These are phyloP conservation scores for Alternaria sp. DNA, from an alignment of 2,329 filamentous ascomycete species.

Conservation along the genomic window DNA sequence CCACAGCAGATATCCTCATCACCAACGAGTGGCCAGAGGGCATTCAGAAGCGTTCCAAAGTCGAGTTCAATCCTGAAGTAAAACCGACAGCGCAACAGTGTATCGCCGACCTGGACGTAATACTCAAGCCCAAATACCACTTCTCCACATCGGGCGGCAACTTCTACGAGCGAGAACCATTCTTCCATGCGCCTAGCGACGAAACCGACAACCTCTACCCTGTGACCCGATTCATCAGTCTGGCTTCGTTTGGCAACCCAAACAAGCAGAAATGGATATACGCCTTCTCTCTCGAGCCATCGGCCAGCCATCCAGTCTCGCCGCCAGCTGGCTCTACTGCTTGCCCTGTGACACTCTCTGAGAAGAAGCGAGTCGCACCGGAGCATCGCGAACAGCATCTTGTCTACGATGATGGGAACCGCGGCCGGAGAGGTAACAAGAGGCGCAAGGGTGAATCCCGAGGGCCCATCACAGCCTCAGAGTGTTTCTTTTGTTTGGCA, in stretches of 20 bases:
- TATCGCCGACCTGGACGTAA: slow-evolving; percentile 77
- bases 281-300: slow-evolving; percentile 69
- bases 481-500: slow-evolving; percentile 95
- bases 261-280: slow-evolving; percentile 82
- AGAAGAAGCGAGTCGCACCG: slow-evolving; percentile 64
- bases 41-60: slow-evolving; percentile 72
- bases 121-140: slow-evolving; percentile 90
- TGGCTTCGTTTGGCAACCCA: slow-evolving; percentile 78
- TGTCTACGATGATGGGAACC: slow-evolving; percentile 44
- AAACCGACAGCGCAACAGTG: slow-evolving; percentile 65
- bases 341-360: slow-evolving; percentile 69
- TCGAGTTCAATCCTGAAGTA: slow-evolving; percentile 62
- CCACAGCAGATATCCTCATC: slow-evolving; percentile 83
- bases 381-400: slow-evolving; percentile 43
- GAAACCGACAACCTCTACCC: slow-evolving; percentile 59
- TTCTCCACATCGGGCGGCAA: slow-evolving; percentile 73
- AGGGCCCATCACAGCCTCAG: slow-evolving; percentile 62
- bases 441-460: slow-evolving; percentile 42
- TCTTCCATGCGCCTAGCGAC: slow-evolving; percentile 69
- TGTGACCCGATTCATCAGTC: slow-evolving; percentile 87
- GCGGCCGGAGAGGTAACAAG: slow-evolving; percentile 49
- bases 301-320: slow-evolving; percentile 63
- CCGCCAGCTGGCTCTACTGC: slow-evolving; percentile 75
- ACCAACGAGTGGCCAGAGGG: slow-evolving; percentile 84
- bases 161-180: slow-evolving; percentile 92